phyloP scores from a whole-genome alignment of 257 asterid genomes.

The Perilla frutescens region DNA sequence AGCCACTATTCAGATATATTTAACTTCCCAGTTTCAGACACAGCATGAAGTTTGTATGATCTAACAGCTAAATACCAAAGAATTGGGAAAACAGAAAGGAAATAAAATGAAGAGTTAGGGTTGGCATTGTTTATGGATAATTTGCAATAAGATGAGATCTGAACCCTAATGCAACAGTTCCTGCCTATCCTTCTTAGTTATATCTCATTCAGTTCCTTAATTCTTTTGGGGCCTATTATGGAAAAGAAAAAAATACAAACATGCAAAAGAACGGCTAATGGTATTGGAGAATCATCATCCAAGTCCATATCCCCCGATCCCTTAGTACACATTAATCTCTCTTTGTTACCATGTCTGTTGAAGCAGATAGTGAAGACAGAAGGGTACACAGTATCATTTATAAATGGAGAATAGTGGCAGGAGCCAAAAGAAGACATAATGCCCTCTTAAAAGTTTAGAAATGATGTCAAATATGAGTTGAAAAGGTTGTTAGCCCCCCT shows the following conservation, averaged over 20 bases:
- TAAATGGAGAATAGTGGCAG: neutral
- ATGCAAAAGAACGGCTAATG: neutral
- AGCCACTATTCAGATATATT: too few relatives aligned
- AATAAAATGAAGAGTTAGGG: neutral
- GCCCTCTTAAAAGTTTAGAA: neutral
- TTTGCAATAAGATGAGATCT: neutral
- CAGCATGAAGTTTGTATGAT: neutral
- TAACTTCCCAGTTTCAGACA: neutral
- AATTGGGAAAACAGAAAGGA: neutral
- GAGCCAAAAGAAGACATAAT: neutral
- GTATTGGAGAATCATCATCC: neutral
- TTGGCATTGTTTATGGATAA: neutral
- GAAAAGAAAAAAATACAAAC: neutral
- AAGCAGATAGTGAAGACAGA: neutral
- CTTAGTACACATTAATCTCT: neutral
- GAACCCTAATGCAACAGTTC: neutral
- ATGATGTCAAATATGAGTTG: neutral
- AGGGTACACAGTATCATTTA: neutral
- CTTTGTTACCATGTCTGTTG: neutral
- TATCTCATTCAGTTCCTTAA: neutral
- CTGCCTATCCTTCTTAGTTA: neutral
- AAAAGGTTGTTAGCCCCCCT: neutral
- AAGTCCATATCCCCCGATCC: neutral
- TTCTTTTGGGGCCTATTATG: neutral
- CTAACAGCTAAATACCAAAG: neutral